phyloP scores from a whole-genome alignment of 352 stramenopile species.

The Albugo laibachii region DNA sequence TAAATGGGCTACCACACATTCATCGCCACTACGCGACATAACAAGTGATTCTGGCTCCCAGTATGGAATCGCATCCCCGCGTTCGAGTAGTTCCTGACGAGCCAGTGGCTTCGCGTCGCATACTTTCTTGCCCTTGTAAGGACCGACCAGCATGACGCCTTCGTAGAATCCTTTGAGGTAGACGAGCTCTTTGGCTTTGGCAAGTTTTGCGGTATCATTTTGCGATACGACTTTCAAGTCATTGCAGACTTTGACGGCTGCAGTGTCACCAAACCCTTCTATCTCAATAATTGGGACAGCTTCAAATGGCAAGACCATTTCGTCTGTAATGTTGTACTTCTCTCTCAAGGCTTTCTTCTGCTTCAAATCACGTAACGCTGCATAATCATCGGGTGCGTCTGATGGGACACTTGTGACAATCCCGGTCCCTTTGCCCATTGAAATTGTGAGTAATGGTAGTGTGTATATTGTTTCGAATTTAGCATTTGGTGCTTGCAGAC shows the following conservation, averaged over 20 bases:
- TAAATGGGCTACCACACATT: conserved; percentile 97
- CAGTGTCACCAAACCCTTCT: conserved; percentile 92
- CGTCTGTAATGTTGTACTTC: conserved; percentile 96
- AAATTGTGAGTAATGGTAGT: conserved; percentile 97
- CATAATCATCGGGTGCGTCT: conserved; percentile 98
- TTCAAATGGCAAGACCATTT: conserved; percentile 97
- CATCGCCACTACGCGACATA: conserved; percentile 92
- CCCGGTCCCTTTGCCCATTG: conserved; percentile 98
- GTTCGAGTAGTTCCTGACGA: conserved; percentile 91
- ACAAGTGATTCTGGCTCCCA: conserved; percentile 97
- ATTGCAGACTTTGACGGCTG: conserved; percentile 90
- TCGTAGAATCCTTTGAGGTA: conserved; percentile 99
- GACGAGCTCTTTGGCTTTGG: conserved; percentile 93
- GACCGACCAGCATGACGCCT: conserved; percentile 94
- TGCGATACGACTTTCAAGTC: conserved; percentile 96
- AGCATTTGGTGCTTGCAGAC: conserved; percentile 89
- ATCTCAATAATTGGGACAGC: conserved; percentile 99
- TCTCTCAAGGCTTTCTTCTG: conserved; percentile 94
- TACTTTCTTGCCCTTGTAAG: conserved; percentile 91
- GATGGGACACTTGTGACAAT: conserved; percentile 98
- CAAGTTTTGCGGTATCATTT: conserved; percentile 99
- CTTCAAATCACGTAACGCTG: conserved; percentile 96
- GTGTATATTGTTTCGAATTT: conserved; percentile 98
- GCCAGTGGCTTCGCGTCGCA: conserved; percentile 95
- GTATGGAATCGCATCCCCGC: conserved; percentile 90